Conservation (phyloP, 441 rosid genomes). For the Arabidopsis hybrid region DNA sequence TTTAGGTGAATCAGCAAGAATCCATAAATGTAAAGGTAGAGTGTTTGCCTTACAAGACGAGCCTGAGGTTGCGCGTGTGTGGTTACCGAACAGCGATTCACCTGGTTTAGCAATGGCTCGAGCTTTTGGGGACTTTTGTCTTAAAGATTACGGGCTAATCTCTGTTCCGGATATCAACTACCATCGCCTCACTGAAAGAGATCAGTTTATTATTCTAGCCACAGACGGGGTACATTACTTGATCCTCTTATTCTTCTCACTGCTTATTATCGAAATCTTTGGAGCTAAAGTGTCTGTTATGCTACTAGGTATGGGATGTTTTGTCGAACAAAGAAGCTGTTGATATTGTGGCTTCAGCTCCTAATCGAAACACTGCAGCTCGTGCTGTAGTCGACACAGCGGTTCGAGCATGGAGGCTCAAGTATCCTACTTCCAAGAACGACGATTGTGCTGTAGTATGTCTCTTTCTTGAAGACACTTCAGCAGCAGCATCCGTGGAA, state of each 20-base stretch:
- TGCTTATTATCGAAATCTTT: background rate
- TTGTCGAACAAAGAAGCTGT: slow-evolving; percentile 77
- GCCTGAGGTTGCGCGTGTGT: slow-evolving; percentile 87
- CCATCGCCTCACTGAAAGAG: slow-evolving; percentile 60
- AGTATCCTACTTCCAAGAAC: slow-evolving; percentile 76
- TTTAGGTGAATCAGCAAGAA: slow-evolving; percentile 76
- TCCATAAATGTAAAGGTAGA: slow-evolving; percentile 77
- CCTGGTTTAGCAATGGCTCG: slow-evolving; percentile 87
- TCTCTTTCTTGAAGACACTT: slow-evolving; percentile 60
- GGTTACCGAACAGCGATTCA: slow-evolving; percentile 77
- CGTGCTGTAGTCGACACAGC: slow-evolving; percentile 77
- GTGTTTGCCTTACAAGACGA: slow-evolving; percentile 83
- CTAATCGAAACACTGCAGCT: slow-evolving; percentile 67
- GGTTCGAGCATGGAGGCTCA: slow-evolving; percentile 74
- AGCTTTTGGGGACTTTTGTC: slow-evolving; percentile 85
- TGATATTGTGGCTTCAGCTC: slow-evolving; percentile 71
- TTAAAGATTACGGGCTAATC: slow-evolving; percentile 78
- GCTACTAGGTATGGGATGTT: slow-evolving; percentile 69
- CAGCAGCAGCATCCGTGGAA: slow-evolving; percentile 30
- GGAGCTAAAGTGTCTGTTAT: slow-evolving; percentile 20
- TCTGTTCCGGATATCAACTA: slow-evolving; percentile 70
- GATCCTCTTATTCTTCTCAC: background rate
- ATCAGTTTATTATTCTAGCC: slow-evolving; percentile 70
- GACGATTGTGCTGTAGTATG: slow-evolving; percentile 78
- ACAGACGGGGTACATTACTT: slow-evolving; percentile 66